These are phyloP conservation scores for Castanea mollissima DNA, from an alignment of 306 rosid species.

Conservation along the genomic window DNA sequence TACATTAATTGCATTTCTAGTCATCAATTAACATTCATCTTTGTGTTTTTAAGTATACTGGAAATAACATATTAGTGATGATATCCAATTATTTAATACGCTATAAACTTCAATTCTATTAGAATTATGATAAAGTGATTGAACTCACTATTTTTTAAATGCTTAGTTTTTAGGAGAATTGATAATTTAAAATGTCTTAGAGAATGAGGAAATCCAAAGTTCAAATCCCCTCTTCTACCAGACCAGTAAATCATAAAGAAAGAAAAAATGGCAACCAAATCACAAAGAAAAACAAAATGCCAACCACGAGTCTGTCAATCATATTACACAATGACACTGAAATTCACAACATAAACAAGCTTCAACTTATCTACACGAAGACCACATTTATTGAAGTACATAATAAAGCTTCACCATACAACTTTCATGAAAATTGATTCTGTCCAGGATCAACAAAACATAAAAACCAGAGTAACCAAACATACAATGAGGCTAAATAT, in stretches of 20 bases:
- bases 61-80: neutral
- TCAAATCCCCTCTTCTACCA: too few relatives aligned
- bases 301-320: neutral
- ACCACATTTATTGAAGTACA: neutral
- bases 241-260: too few relatives aligned
- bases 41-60: neutral
- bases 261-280: neutral
- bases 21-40: too few relatives aligned
- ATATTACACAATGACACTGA: neutral
- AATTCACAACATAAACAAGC: neutral
- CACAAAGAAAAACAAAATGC: neutral
- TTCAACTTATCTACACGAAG: neutral
- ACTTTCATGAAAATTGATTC: neutral
- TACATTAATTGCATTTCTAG: too few relatives aligned
- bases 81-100: too few relatives aligned
- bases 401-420: neutral
- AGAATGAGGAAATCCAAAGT: too few relatives aligned
- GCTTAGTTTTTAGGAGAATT: rapidly evolving
- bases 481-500: neutral
- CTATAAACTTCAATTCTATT: too few relatives aligned
- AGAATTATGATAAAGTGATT: too few relatives aligned
- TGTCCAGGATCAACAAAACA: neutral
- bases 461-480: neutral
- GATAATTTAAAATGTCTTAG: too few relatives aligned
- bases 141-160: rapidly evolving